These are phyloP conservation scores for Coprinopsis sp. DNA, from an alignment of 768 basidiomycete species.

Conservation along the genomic window DNA sequence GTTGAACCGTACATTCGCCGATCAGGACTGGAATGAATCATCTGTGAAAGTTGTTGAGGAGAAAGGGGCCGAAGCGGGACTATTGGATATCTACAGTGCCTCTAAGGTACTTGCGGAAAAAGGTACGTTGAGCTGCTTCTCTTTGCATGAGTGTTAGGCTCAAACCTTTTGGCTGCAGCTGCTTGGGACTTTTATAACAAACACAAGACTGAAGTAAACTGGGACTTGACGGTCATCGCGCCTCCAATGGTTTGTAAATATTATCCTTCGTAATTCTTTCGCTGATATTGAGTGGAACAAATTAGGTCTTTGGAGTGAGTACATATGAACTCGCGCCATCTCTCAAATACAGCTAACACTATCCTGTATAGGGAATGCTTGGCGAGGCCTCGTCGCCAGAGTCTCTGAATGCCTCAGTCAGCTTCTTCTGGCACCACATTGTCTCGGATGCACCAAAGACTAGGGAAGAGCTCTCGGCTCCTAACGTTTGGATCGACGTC, in stretches of 20 bases:
- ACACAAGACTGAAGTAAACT: constrained; percentile 37
- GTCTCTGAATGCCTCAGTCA: constrained; percentile 37
- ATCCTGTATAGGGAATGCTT: constrained; percentile 33
- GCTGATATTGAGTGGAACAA: too few species aligned
- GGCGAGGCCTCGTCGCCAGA: constrained; percentile 32
- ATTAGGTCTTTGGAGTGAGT: constrained; percentile 31
- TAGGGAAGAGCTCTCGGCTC: constrained; percentile 14
- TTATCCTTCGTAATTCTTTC: too few species aligned
- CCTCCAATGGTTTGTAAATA: constrained; percentile 54
- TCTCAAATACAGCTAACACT: neutral
- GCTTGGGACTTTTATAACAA: constrained; percentile 40
- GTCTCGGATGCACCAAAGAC: constrained; percentile 16
- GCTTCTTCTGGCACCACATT: constrained; percentile 23
- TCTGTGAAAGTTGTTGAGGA: constrained; percentile 41
- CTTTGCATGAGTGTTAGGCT: neutral
- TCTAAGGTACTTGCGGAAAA: constrained; percentile 65
- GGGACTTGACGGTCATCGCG: constrained; percentile 51
- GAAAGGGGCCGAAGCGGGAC: constrained; percentile 40
- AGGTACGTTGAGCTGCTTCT: constrained; percentile 25
- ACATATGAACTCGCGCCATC: neutral
- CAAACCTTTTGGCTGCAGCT: constrained; percentile 22
- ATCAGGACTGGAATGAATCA: constrained; percentile 59
- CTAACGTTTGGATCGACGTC: constrained; percentile 43
- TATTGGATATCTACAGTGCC: constrained; percentile 47
- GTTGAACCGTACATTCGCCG: constrained; percentile 39